phyloP scores from a whole-genome alignment of 805 yeast genomes.

The Sporopachydermia quercuum region DNA sequence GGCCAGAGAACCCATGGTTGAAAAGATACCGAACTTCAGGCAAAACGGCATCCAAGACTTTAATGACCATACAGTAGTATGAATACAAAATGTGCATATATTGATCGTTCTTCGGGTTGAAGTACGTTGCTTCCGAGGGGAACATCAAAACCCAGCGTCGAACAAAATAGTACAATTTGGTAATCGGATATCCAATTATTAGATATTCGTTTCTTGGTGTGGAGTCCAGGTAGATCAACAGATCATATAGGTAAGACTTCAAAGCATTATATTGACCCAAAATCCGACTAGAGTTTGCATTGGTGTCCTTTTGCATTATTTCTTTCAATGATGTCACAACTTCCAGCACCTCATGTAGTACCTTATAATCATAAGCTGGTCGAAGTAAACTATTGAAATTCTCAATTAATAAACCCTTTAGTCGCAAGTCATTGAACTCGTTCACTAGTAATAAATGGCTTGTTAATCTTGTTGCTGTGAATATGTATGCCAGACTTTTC shows the following conservation, averaged over 20 bases:
- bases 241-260: background rate
- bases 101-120: conserved; percentile 2
- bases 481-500: background rate
- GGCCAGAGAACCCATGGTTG: conserved; percentile 21
- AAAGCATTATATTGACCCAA: background rate
- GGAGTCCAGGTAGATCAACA: background rate
- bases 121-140: conserved; percentile 13
- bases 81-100: conserved; percentile 14
- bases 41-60: conserved; percentile 20
- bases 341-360: conserved; percentile 1
- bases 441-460: background rate
- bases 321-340: background rate
- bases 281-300: background rate
- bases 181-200: background rate
- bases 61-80: conserved; percentile 20
- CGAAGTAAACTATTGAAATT: background rate
- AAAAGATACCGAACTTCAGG: conserved; percentile 23
- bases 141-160: conserved; percentile 14
- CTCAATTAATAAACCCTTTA: background rate
- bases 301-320: background rate
- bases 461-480: too few species aligned
- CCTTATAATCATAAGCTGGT: background rate
- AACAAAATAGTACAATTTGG: conserved; percentile 10
- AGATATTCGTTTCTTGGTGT: background rate
- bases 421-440: background rate